Conservation (phyloP, 306 rosid genomes). For the Medicago truncatula region DNA sequence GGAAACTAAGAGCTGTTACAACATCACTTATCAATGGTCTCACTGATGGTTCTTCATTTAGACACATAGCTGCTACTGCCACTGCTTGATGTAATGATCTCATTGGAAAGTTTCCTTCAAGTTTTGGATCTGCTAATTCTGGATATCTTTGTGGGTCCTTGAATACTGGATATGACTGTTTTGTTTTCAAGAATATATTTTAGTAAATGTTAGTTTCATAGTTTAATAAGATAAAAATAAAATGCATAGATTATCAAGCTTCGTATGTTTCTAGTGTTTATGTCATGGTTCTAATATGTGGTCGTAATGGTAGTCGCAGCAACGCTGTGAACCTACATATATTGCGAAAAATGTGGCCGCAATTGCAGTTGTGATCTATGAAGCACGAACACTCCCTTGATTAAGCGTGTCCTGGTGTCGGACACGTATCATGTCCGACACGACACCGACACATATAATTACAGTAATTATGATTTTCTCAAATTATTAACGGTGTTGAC, state of each 20-base stretch:
- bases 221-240: neutral
- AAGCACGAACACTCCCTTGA: too few species aligned
- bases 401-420: too few species aligned
- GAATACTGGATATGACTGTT: constrained; percentile 77
- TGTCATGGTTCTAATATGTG: too few species aligned
- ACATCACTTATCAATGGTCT: constrained; percentile 85
- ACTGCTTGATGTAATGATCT: constrained; percentile 83
- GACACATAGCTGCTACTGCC: constrained; percentile 97
- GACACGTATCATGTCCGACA: too few species aligned
- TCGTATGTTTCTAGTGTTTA: too few species aligned
- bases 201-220: neutral
- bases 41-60: constrained; percentile 75
- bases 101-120: constrained; percentile 56
- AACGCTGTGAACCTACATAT: too few species aligned
- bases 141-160: constrained; percentile 60
- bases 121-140: constrained; percentile 72
- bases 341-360: neutral
- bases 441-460: too few species aligned
- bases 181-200: neutral
- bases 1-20: constrained; percentile 84
- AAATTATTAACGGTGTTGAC: too few species aligned
- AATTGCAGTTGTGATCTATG: too few species aligned
- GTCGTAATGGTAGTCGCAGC: neutral
- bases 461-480: too few species aligned
- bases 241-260: too few species aligned